Base-by-base conservation (phyloP, 1,139 yeast species). In the Suhomyces maxii region DNA sequence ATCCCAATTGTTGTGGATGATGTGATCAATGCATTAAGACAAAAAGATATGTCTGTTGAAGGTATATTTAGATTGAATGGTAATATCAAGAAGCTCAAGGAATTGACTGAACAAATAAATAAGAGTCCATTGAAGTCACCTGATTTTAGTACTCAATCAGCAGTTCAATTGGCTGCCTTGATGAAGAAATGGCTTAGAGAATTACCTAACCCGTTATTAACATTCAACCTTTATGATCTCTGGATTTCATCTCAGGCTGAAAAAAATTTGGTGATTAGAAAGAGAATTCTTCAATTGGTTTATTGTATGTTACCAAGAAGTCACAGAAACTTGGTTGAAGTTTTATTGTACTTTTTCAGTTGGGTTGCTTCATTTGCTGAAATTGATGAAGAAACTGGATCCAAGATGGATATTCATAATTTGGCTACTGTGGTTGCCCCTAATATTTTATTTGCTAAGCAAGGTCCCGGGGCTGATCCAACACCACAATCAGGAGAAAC, bases 321-420 rank as follows among this genome's bases (percentile, higher is more conserved):
- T 26, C 89, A 91, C 61, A 79, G 99, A 45, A 96, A 90, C 62
- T 77, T 89, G 43, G 76, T 91, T 45, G 99, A 95, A 62, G 97
- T 91, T 6, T 70, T 95, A 43, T 74, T 91, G 34, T 84, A 85
- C 53, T 95, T 95, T 64, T 80, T 95, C 64, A 85, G 85, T 64
- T 93, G 99, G 98, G 95, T 91, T 2, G 91, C 98, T 0, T 89
- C 98, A 6, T 95, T 95, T 68, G 88, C 98, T 1, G 93, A 89
- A 56, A 81, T 87, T 51, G 95, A 86, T 58, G 89, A 86, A 57
- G 89, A 85, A 55, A 80, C 81, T 26, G 99, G 99, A 0, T 90
- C 97, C 7, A 93, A 91, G 69, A 95, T 95, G 99, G 98, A 93
- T 63, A 81, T 87, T 33, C 96, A 91, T 62, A 95, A 95, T 63